Base-by-base conservation (phyloP, 1,284 basidiomycete genomes). In the Ganoderma boninense region DNA sequence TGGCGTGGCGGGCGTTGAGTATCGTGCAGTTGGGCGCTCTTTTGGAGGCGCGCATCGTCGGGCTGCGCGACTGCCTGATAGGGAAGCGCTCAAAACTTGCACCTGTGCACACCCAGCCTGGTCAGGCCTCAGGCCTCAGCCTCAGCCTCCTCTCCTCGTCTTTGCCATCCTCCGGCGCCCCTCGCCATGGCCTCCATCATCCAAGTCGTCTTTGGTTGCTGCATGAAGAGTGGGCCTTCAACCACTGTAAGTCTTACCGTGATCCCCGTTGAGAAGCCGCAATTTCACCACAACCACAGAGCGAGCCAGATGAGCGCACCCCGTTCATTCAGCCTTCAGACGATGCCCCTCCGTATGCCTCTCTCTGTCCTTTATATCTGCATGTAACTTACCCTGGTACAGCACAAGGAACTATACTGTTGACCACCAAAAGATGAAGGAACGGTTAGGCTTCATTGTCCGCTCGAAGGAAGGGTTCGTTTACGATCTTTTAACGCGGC, bases 401-500 rank as follows among this genome's bases (percentile, higher is more conserved):
- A 75, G 74, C 8, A 43, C 67, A 18, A 66, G 73, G 68, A 78
- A 62, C 72, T 79, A 77, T 69, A 77, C 82, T 1, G 76, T 87
- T n/a, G 85, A 89, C 79, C 84, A 87, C 40, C 85, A 87, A 70
- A 83, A 81, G 60, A 77, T 90, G 70, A 87, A 86, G 74, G 86
- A 89, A 62, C 83, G 88, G 6, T 82, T 92, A 29, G 84, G 84
- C 2, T 81, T 82, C 29, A 91, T 92, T 63, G 89, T 92, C 35
- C 87, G 88, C 4, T 79, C 87, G 0, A 90, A 90, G 77, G 89
- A 91, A 81, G 86, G 88, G 90, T 91, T 69, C 69, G 86, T 82
- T 49, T 61, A 62, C 54, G 59, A 62, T 64, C n/a, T 60, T 68
- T 63, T 65, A 56, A 62, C 4, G 29, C 46, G 7, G 69, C 42